Percentiles rank a stretch among this genome's conserved stretches.
phyloP scores from a whole-genome alignment of 202 grass and related monocot genomes.

The Digitaria exilis region DNA sequence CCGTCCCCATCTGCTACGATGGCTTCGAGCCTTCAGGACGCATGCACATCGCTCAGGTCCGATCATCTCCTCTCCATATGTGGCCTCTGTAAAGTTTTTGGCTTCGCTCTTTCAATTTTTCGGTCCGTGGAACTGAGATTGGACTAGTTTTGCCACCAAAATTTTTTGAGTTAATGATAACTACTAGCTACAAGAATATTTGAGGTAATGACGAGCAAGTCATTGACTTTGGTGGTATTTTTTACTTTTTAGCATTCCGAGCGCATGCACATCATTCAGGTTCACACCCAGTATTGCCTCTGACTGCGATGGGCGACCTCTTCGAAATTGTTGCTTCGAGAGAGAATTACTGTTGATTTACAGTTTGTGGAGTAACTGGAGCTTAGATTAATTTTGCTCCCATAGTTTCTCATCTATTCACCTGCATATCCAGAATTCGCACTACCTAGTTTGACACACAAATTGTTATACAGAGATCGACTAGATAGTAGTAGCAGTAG shows the following conservation, averaged over 20 bases:
- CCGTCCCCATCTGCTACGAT: slow-evolving; percentile 71
- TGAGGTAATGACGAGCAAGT: too few relatives aligned
- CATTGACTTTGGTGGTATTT: too few relatives aligned
- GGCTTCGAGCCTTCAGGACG: slow-evolving; percentile 78
- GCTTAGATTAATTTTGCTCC: not conserved
- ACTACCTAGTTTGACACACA: not conserved
- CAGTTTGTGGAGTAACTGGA: not conserved
- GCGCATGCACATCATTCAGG: slow-evolving; percentile 83
- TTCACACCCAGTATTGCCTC: not conserved
- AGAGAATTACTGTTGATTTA: not conserved
- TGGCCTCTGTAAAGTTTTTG: too few relatives aligned
- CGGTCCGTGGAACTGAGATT: too few relatives aligned
- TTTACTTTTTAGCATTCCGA: slow-evolving; percentile 83
- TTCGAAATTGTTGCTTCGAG: not conserved
- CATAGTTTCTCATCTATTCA: too few relatives aligned
- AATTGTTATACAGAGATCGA: too few relatives aligned
- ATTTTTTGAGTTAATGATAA: too few relatives aligned
- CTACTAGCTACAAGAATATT: too few relatives aligned
- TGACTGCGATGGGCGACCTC: not conserved
- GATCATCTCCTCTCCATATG: too few relatives aligned
- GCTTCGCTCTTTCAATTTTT: too few relatives aligned
- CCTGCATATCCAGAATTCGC: too few relatives aligned
- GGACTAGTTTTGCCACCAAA: too few relatives aligned
- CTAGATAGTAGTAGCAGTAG: not conserved
- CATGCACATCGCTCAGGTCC: slow-evolving; percentile 86